Evolutionary conservation across 139 green algal genomes (phyloP), one percentile per base, ranked within the genome.

Genomic region (Zygnema cylindricum): DNA sequence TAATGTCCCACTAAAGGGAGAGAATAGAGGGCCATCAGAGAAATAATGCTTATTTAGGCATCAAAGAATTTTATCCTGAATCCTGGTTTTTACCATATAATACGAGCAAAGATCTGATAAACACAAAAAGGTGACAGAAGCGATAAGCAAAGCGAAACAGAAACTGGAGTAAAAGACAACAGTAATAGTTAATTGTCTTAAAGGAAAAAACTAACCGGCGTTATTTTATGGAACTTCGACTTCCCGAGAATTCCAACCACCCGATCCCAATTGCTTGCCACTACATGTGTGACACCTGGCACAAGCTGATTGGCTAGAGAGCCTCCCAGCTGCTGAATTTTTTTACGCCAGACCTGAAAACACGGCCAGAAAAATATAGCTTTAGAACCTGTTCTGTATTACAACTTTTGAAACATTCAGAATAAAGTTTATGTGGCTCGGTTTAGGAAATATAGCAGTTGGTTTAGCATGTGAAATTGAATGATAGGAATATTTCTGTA

Each of bases 231-330:
- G 73, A 43, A 21, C 22, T 33, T 21, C 77, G 35, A 39, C n/a
- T 35, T 7, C 3, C 77, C 77, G 25, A 84, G 32, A 7, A 21
- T 21, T 2, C 2, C 11, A 2, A 69, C 77, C 16, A 84, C 3
- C 22, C 30, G 32, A 2, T 43, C 38, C 82, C 82, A 87, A 33
- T 30, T 42, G n/a, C 63, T 71, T 25, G 82, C 82, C 55, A 87
- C 38, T 71, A 87, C 82, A 71, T 87, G 82, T 25, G 82, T 87
- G 55, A 87, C 82, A 40, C 43, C 25, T 71, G n/a, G 43, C 22
- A 35, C 38, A 25, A 82, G 54, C 30, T 82, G 0, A 38, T 82
- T 39, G 39, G 22, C 55, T 1, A 81, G 38, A 39, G 0, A 41
- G 43, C 82, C 82, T 30, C 82, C 82, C 38, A 87, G 25, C 55